Conservation (phyloP, 1,139 yeast species). For the Saccharomyces uvarum region DNA sequence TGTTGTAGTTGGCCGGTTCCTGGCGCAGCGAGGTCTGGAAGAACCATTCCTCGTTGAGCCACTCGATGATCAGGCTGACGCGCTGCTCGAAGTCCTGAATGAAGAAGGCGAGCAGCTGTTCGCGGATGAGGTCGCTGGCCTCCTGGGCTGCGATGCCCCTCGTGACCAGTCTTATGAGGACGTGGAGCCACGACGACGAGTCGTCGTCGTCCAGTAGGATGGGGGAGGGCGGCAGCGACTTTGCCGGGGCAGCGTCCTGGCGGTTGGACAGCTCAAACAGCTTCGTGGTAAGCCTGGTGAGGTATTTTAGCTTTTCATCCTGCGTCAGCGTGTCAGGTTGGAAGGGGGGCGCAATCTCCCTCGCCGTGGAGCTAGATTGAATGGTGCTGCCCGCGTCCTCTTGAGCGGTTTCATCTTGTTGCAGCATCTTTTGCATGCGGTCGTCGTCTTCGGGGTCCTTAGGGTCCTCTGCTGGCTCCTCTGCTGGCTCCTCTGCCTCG, state of each 20-base stretch:
- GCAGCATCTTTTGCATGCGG: constrained; percentile 17
- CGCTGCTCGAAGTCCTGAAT: constrained; percentile 65
- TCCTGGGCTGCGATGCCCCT: constrained; percentile 51
- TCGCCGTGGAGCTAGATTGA: neutral
- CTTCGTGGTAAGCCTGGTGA: neutral
- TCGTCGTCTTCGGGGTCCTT: constrained; percentile 15
- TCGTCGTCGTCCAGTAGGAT: constrained; percentile 38
- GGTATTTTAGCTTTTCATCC: neutral
- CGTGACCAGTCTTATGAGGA: constrained; percentile 73
- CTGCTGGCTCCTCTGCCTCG: constrained; percentile 13
- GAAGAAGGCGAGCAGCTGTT: constrained; percentile 63
- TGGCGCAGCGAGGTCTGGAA: constrained; percentile 37
- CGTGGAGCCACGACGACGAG: constrained; percentile 54
- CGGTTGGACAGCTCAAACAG: neutral
- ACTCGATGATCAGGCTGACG: constrained; percentile 73
- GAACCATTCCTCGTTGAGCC: constrained; percentile 97
- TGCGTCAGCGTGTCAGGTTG: neutral
- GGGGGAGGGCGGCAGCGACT: neutral
- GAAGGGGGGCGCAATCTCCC: neutral
- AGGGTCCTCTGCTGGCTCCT: constrained; percentile 2
- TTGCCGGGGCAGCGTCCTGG: neutral
- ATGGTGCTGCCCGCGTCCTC: neutral
- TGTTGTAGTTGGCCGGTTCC: constrained; percentile 46
- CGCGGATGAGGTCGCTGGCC: constrained; percentile 56
- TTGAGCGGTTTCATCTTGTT: neutral